phyloP scores from a whole-genome alignment of 2,329 filamentous ascomycete genomes.

The Penicillium psychrosexuale region DNA sequence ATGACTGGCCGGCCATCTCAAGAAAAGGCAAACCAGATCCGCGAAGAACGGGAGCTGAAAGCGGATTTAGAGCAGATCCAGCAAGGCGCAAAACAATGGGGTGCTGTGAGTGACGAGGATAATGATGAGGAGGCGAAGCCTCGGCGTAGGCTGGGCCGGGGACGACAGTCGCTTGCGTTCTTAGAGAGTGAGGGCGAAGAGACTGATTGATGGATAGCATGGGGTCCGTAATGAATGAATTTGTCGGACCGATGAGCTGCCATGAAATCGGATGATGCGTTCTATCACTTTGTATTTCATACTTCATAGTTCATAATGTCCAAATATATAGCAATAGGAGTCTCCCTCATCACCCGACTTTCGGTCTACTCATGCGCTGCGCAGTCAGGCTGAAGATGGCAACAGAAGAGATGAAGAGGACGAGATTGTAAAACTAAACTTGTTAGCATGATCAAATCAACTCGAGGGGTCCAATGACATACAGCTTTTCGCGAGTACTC shows the following conservation, averaged over 20 bases:
- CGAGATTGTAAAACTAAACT: conserved; percentile 86
- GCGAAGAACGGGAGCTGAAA: conserved; percentile 77
- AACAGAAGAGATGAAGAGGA: conserved; percentile 93
- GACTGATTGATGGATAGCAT: conserved; percentile 37
- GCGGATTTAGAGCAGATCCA: conserved; percentile 82
- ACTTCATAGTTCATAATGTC: conserved; percentile 8
- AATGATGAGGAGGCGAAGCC: conserved; percentile 35
- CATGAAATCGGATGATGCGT: background rate
- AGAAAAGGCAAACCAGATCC: conserved; percentile 80
- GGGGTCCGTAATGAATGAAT: background rate
- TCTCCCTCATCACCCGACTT: conserved; percentile 33
- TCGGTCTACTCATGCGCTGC: conserved; percentile 66
- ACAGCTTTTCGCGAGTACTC: conserved; percentile 92
- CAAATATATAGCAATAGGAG: background rate
- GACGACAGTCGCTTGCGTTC: conserved; percentile 54
- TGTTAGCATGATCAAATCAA: conserved; percentile 7
- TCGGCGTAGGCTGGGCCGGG: conserved; percentile 40
- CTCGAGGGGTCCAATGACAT: conserved; percentile 36
- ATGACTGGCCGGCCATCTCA: conserved; percentile 88
- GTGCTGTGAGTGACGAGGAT: conserved; percentile 49
- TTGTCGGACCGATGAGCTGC: background rate
- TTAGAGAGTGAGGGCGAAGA: conserved; percentile 69
- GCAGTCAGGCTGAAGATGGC: conserved; percentile 91
- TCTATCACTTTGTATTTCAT: conserved; percentile 1
- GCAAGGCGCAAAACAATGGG: conserved; percentile 78